Evolutionary conservation across 169 alveolate genomes (phyloP).

Genomic region (Plasmodium vivax): DNA sequence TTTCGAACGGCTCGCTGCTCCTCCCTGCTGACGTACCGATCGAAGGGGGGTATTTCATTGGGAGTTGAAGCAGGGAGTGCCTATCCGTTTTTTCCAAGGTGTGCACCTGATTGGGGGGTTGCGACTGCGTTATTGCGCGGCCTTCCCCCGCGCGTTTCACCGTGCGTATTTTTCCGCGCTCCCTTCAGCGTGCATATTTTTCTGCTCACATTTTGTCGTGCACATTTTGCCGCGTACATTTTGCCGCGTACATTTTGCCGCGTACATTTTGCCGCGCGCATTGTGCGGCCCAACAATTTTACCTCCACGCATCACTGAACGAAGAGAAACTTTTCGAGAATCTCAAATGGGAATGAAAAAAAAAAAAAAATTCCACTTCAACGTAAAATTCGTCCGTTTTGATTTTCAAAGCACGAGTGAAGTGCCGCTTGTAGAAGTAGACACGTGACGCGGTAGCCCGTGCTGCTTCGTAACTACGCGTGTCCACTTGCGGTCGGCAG

Average conservation of each 20-base stretch:
- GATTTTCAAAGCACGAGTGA: neutral
- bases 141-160: neutral
- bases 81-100: neutral
- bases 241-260: neutral
- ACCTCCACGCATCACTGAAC: neutral
- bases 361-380: constrained; percentile 4
- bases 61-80: neutral
- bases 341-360: neutral
- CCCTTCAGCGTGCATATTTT: neutral
- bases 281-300: neutral
- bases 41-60: neutral
- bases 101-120: constrained; percentile 5
- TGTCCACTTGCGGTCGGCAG: neutral
- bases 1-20: neutral
- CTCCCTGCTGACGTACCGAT: neutral
- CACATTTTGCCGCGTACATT: neutral
- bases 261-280: neutral
- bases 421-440: neutral
- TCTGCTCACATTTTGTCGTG: neutral
- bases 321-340: neutral
- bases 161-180: neutral
- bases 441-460: neutral
- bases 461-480: neutral
- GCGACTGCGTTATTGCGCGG: neutral
- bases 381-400: neutral